Evolutionary conservation across 2,329 filamentous ascomycete genomes (phyloP).

Genomic region (Pyricularia sp.): DNA sequence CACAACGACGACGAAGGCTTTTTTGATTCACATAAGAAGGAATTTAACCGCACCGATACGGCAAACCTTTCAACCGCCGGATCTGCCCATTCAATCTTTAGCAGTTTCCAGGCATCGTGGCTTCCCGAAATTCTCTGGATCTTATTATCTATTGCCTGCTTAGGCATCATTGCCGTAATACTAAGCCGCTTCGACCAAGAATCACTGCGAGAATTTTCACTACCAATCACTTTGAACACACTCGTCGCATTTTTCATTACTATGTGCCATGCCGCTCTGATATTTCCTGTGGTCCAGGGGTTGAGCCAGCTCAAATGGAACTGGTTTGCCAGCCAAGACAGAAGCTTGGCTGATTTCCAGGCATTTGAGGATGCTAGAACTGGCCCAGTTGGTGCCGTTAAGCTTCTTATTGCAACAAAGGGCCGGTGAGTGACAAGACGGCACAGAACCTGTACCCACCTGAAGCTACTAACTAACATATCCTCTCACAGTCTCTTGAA

Average conservation of each 20-base stretch:
- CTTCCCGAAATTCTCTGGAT: slow-evolving; percentile 12
- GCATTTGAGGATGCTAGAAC: slow-evolving; percentile 16
- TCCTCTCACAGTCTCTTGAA: neutral
- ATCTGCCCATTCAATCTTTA: neutral
- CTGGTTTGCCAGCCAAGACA: slow-evolving; percentile 14
- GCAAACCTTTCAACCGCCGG: neutral
- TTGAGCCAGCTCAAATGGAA: slow-evolving; percentile 21
- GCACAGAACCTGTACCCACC: neutral
- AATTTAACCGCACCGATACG: neutral
- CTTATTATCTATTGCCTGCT: slow-evolving; percentile 10
- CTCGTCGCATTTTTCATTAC: slow-evolving; percentile 16
- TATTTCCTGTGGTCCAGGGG: slow-evolving; percentile 14
- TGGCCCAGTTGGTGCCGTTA: neutral
- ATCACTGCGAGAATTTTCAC: slow-evolving; percentile 10
- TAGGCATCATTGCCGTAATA: slow-evolving; percentile 6
- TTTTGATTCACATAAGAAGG: neutral
- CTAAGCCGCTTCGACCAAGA: slow-evolving; percentile 8
- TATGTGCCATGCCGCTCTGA: slow-evolving; percentile 13
- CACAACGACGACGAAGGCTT: slow-evolving; percentile 2
- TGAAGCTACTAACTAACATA: neutral
- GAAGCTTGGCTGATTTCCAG: slow-evolving; percentile 15
- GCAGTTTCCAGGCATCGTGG: slow-evolving; percentile 7
- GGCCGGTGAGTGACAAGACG: neutral
- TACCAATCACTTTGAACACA: slow-evolving; percentile 15
- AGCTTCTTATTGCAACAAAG: slow-evolving; percentile 1